Percentiles rank a stretch among this genome's conserved stretches.
Evolutionary conservation across 2,329 filamentous ascomycete genomes (phyloP).

Genomic region (Calonectria honghensis): DNA sequence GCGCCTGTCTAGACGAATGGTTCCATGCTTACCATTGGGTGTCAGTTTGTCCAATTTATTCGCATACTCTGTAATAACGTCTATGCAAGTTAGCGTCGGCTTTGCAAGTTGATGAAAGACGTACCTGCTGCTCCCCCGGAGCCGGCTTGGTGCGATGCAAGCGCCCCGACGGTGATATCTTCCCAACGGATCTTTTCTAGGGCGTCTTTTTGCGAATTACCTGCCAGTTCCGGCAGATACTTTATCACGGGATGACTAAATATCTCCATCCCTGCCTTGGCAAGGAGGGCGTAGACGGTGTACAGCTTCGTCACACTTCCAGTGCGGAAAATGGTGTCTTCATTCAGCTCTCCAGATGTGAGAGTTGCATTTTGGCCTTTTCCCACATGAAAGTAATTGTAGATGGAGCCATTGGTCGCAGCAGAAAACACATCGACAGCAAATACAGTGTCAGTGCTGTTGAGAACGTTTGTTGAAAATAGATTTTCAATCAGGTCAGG

Average conservation of each 20-base stretch:
- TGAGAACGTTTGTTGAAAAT: slow-evolving; percentile 31
- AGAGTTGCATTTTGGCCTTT: slow-evolving; percentile 42
- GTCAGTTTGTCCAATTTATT: not conserved
- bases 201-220: slow-evolving; percentile 29
- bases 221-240: slow-evolving; percentile 46
- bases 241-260: slow-evolving; percentile 44
- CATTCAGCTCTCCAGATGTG: slow-evolving; percentile 43
- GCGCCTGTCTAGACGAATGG: not conserved
- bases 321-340: slow-evolving; percentile 37
- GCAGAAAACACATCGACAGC: slow-evolving; percentile 54
- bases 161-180: slow-evolving; percentile 47
- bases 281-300: slow-evolving; percentile 45
- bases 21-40: not conserved
- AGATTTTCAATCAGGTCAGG: slow-evolving; percentile 38
- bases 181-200: slow-evolving; percentile 43
- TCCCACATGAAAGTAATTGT: slow-evolving; percentile 49
- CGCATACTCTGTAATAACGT: not conserved
- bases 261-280: slow-evolving; percentile 44
- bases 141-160: slow-evolving; percentile 48
- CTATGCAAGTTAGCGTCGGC: not conserved
- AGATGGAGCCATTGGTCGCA: slow-evolving; percentile 50
- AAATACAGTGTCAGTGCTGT: slow-evolving; percentile 47
- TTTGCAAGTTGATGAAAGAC: not conserved
- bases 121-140: slow-evolving; percentile 38
- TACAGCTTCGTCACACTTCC: slow-evolving; percentile 48